Evolutionary conservation across 2,329 filamentous ascomycete species (phyloP), one percentile per base, ranked within the genome.

Genomic region (Fusarium brevicatenulatum): DNA sequence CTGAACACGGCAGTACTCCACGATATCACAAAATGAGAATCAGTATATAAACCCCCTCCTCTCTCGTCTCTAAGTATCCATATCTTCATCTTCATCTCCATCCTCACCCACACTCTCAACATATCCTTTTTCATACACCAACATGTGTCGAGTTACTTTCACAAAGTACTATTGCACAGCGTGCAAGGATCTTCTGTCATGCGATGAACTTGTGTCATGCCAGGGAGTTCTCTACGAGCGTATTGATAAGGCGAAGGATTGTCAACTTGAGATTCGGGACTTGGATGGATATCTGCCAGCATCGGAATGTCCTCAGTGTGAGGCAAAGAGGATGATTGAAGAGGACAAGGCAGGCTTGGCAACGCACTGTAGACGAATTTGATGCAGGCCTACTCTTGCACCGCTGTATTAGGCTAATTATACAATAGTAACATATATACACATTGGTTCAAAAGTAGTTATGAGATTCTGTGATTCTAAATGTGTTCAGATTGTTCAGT

Each of bases 1-100:
- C 4, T 11, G 32, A 53, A 28, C 32, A 28, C 18, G 0, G 5
- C 7, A 7, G 3, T 5, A 53, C 9, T 5, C 18, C n/a, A 11
- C 7, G 18, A 13, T 9, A 15, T 25, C 1, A 19, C 3, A 19
- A 25, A 8, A 5, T 2, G 6, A 52, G 8, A 9, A 28, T 16
- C 4, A 16, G 18, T 9, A 53, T 37, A 37, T 16, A 28, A 1
- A 7, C 18, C 9, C 7, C 3, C 2, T 9, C 7, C 7, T 21
- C 18, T 37, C 9, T 7, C 7, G 7, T 15, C 7, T 28, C 7
- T 10, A 21, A 15, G 5, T 5, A 16, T 28, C 9, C 9, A 1
- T 37, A 37, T 37, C 36, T 37, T 37, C 9, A 16, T 21, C 13
- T 16, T 21, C 23, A 28, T 16, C 12, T 21, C 12, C 18, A 36